Percentiles rank a stretch among this genome's conserved stretches.
phyloP scores from a whole-genome alignment of 176 grass and related monocot species.

The Coix lacrymajobi region DNA sequence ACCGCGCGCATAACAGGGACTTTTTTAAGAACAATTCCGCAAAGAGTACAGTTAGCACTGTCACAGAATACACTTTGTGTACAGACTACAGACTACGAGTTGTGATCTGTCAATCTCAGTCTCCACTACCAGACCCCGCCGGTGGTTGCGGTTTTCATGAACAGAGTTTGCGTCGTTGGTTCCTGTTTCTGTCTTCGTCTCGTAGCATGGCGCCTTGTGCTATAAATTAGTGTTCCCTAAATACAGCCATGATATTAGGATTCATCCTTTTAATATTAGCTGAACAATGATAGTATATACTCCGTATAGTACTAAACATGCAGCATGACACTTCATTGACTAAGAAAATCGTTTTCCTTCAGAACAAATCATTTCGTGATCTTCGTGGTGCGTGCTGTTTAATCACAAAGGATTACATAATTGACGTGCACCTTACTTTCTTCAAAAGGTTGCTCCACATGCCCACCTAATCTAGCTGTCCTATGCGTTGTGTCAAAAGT shows the following conservation, averaged over 20 bases:
- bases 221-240: background rate
- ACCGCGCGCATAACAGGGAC: background rate
- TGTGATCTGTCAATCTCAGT: background rate
- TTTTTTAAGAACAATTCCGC: background rate
- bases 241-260: slow-evolving; percentile 11
- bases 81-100: background rate
- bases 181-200: background rate
- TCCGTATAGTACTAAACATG: background rate
- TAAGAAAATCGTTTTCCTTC: background rate
- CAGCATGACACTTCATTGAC: background rate
- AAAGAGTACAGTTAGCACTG: background rate
- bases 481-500: background rate
- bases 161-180: background rate
- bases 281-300: background rate
- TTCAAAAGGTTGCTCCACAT: slow-evolving; percentile 25
- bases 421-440: slow-evolving; percentile 20
- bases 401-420: slow-evolving; percentile 7
- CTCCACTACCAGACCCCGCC: background rate
- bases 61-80: background rate
- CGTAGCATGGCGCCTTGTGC: background rate
- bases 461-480: slow-evolving; percentile 28
- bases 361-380: slow-evolving; percentile 1
- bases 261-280: background rate
- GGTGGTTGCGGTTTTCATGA: background rate
- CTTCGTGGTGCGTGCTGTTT: slow-evolving; percentile 20